phyloP scores from a whole-genome alignment of 1,139 yeast genomes.

The Candida neerlandica region DNA sequence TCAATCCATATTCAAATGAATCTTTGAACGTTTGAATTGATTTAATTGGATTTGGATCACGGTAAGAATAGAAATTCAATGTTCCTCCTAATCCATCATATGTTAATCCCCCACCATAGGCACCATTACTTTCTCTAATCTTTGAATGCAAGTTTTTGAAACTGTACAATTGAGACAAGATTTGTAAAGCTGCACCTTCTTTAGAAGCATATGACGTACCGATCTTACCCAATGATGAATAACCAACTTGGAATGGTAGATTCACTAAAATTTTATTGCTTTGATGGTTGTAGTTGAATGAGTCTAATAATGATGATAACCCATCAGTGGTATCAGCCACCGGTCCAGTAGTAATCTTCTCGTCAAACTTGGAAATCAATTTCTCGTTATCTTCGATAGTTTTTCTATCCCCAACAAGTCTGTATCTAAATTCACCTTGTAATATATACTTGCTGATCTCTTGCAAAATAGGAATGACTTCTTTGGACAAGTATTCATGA shows the following conservation, averaged over 20 bases:
- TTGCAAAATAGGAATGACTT: constrained; percentile 65
- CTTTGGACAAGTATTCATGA: constrained; percentile 49
- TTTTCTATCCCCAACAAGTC: constrained; percentile 59
- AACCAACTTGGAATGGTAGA: constrained; percentile 89
- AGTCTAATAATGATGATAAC: constrained; percentile 14
- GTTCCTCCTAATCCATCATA: constrained; percentile 83
- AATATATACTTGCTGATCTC: constrained; percentile 54
- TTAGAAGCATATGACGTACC: constrained; percentile 70
- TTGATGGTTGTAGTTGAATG: constrained; percentile 13
- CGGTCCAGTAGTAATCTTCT: constrained; percentile 8
- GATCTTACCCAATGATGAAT: constrained; percentile 66
- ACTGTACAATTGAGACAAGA: constrained; percentile 77
- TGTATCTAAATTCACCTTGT: constrained; percentile 47
- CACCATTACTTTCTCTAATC: constrained; percentile 94
- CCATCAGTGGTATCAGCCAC: constrained; percentile 5
- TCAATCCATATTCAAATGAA: constrained; percentile 59
- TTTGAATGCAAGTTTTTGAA: constrained; percentile 86
- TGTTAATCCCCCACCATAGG: constrained; percentile 93
- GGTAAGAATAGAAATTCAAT: constrained; percentile 81
- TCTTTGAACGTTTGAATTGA: constrained; percentile 64
- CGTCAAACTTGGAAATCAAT: constrained; percentile 40
- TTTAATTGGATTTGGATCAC: constrained; percentile 86
- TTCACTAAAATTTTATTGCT: constrained; percentile 50
- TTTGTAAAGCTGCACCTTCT: constrained; percentile 86
- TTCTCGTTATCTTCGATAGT: constrained; percentile 44